Base-by-base conservation (phyloP, 805 yeast species). In the Starmerella bombicola region DNA sequence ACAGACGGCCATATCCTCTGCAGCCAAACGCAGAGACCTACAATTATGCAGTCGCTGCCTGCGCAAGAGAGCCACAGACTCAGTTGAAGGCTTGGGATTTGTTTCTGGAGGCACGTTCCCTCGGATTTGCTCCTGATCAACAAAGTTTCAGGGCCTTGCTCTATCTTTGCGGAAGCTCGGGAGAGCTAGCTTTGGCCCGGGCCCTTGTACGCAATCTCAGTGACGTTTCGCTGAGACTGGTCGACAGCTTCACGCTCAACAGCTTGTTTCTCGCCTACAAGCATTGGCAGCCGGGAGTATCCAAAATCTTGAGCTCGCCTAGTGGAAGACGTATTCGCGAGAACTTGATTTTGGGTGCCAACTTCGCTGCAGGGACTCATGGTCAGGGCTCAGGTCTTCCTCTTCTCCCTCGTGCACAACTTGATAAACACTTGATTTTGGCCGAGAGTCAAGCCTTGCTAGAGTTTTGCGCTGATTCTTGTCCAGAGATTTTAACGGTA, bases 391-490 rank as follows among this genome's bases (percentile, higher is more conserved):
- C 3, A 4, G 20, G 20, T n/a, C 73, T 84, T 2, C 96, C 96
- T 3, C 72, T 88, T 42, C 61, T 88, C 31, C 86, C 95, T 1
- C 54, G 73, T 1, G 50, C 64, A 0, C 64, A 65, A 7, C 55
- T 80, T 7, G 50, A 1, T 46, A 62, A 3, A 46, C 56, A 12
- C 54, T 64, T 18, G 69, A 60, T 82, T 1, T 40, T 80, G 32
- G 76, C 78, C 0, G 97, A 88, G 59, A 74, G 88, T 0, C 68
- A 74, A 44, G 96, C 96, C 0, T 43, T 88, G 5, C 73, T 93
- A 76, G 68, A 70, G 2, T 75, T 68, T 51, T 61, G 73, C 12
- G 44, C 73, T 19, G 56, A 69, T 17, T 54, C 57, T 25, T 57
- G 62, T 33, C 77, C 78, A 0, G 51, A 59, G 0, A 58, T 63